A percentile compares a stretch with the other conserved stretches of the same genome.
Evolutionary conservation across 2,329 filamentous ascomycete genomes (phyloP).

Genomic region (Microcera coccophila): DNA sequence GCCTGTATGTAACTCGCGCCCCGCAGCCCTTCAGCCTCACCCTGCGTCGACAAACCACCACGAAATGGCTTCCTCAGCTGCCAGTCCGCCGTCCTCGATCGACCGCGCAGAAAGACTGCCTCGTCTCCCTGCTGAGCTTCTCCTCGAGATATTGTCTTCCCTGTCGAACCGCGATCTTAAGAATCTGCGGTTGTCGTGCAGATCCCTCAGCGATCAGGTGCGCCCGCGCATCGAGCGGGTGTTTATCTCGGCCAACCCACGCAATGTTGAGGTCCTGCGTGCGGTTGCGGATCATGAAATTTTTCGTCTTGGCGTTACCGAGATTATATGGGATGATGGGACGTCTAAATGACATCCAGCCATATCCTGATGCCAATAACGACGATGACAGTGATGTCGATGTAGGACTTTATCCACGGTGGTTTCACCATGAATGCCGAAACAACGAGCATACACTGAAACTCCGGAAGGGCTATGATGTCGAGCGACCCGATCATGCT

Average conservation of each 20-base stretch:
- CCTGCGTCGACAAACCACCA: no score
- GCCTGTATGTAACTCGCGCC: no score
- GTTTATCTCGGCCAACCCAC: constrained; percentile 39
- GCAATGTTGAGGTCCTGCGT: constrained; percentile 35
- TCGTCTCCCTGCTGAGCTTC: no score
- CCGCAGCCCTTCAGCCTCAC: no score
- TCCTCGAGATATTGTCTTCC: no score
- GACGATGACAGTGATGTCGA: background rate
- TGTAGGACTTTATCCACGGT: background rate
- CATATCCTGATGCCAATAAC: background rate
- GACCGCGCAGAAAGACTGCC: no score
- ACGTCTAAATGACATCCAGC: constrained; percentile 1
- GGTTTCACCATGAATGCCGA: background rate
- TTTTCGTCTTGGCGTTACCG: constrained; percentile 29
- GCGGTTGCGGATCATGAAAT: constrained; percentile 34
- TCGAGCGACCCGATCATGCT: background rate
- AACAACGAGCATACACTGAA: background rate
- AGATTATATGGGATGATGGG: constrained; percentile 40
- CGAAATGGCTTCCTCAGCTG: no score
- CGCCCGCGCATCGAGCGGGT: constrained; percentile 21
- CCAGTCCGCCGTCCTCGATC: no score
- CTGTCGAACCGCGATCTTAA: constrained; percentile 10
- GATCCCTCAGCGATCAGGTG: rapidly evolving
- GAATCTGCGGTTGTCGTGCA: constrained; percentile 2
- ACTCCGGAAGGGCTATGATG: background rate